Evolutionary conservation across 2,329 filamentous ascomycete genomes (phyloP), one percentile per base, ranked within the genome.

Genomic region (Lasiodiplodia sp.): DNA sequence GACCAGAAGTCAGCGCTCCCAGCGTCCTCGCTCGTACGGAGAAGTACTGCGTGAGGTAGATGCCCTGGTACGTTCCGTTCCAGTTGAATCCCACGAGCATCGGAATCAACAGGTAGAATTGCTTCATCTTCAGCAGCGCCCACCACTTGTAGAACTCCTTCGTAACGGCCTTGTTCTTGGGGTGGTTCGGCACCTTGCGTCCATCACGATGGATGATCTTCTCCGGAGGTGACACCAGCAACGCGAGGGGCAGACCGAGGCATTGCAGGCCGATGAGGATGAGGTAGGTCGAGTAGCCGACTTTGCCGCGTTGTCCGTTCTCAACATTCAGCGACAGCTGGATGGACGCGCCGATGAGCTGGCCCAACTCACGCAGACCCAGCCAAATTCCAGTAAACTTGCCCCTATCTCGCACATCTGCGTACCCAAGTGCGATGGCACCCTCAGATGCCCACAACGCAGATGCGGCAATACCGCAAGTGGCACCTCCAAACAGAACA

Each of bases 31-130:
- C 76, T 2, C 85, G 80, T 2, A 86, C 84, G 3, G 83, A 84
- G 71, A 86, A 86, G 75, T 86, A 86, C 37, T 80, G 83, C 12
- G 84, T 83, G 21, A 86, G 78, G 71, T 87, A 87, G 14, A 85
- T 86, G 10, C 84, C 83, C 28, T 85, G 77, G 25, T 87, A 87
- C 0, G 84, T 85, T 44, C 73, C 74, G 69, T 85, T 86, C 81
- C 85, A 87, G 69, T 84, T 82, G 71, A 85, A 85, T 0, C 83
- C 83, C 0, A 85, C 72, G n/a, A 86, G 78, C 16, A 87, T 79
- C 0, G 85, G 85, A 3, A 86, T 79, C 16, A 87, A 74, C 0
- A 87, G 77, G 66, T 80, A 82, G 70, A 87, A 83, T 16, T 84
- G 78, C 71, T 80, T 83, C 52, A 79, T 77, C 67, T 75, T 80